A percentile compares a stretch with the other conserved stretches of the same genome.
These are phyloP conservation scores for Eutrema salsugineum DNA, from an alignment of 441 rosid genomes.

Conservation along the genomic window DNA sequence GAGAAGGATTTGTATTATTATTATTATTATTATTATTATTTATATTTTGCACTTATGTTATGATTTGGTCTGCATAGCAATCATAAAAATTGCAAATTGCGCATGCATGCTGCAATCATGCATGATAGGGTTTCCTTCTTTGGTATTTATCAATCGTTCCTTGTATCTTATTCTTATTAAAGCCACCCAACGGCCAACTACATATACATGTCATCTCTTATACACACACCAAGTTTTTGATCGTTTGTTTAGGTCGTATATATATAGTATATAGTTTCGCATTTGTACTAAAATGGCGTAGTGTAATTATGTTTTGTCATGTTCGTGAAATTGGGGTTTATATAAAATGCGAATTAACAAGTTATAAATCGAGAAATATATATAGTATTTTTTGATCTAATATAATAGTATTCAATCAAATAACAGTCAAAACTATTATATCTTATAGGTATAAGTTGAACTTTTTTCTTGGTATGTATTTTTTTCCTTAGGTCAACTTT, in stretches of 20 bases:
- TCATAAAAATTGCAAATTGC: constrained; percentile 24
- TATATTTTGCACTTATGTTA: constrained; percentile 23
- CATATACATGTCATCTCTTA: constrained; percentile 7
- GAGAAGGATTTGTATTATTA: neutral
- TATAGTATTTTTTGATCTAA: too few species aligned
- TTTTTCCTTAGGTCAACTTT: too few species aligned
- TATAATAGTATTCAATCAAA: too few species aligned
- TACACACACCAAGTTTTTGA: neutral
- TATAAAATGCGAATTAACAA: neutral
- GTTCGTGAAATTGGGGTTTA: neutral
- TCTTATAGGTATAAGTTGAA: neutral
- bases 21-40: too few species aligned
- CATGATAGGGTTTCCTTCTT: constrained; percentile 38
- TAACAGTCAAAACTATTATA: neutral
- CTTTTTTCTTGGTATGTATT: too few species aligned
- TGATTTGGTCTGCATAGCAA: constrained; percentile 13
- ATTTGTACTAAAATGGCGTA: neutral
- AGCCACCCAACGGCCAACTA: constrained; percentile 29
- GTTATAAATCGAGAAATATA: too few species aligned
- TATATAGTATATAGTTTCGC: neutral
- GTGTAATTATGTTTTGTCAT: neutral
- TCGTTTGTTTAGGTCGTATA: neutral
- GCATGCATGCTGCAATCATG: constrained; percentile 44
- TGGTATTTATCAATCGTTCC: constrained; percentile 8
- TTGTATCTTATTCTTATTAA: constrained; percentile 12